These are phyloP conservation scores for Verticillium longisporum DNA, from an alignment of 2,329 filamentous ascomycete genomes.

Conservation along the genomic window DNA sequence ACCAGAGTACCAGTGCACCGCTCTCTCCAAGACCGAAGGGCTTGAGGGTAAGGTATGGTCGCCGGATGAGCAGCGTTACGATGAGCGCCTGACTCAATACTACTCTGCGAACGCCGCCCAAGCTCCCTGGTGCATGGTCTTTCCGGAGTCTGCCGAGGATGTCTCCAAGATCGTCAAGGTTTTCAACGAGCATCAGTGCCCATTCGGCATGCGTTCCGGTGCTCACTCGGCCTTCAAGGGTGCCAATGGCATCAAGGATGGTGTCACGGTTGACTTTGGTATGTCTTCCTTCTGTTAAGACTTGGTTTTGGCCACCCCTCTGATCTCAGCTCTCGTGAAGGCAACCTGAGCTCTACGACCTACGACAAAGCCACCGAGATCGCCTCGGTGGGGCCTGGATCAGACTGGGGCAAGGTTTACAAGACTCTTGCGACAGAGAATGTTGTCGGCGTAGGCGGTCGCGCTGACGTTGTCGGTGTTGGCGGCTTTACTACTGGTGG, in stretches of 20 bases:
- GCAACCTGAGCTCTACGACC: conserved; percentile 21
- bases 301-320: not conserved
- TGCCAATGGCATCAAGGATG: conserved; percentile 15
- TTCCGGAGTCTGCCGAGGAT: conserved; percentile 5
- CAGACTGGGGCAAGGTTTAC: conserved; percentile 19
- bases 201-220: conserved; percentile 20
- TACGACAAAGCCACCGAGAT: conserved; percentile 19
- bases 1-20: conserved; percentile 14
- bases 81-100: conserved; percentile 16
- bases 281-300: conserved; percentile 9
- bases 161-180: conserved; percentile 14
- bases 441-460: conserved; percentile 13
- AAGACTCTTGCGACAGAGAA: conserved; percentile 10
- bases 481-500: conserved; percentile 16
- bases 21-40: conserved; percentile 10
- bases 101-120: conserved; percentile 23
- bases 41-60: conserved; percentile 17
- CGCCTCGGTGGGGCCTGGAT: conserved; percentile 21
- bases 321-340: not conserved
- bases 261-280: conserved; percentile 19
- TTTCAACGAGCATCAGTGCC: conserved; percentile 14
- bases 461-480: conserved; percentile 16
- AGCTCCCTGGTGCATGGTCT: conserved; percentile 17
- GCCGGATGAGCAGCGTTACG: conserved; percentile 13
- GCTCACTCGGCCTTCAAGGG: conserved; percentile 18